Base-by-base conservation (phyloP, 1,284 basidiomycete genomes). In the Ceratobasidium sp. region DNA sequence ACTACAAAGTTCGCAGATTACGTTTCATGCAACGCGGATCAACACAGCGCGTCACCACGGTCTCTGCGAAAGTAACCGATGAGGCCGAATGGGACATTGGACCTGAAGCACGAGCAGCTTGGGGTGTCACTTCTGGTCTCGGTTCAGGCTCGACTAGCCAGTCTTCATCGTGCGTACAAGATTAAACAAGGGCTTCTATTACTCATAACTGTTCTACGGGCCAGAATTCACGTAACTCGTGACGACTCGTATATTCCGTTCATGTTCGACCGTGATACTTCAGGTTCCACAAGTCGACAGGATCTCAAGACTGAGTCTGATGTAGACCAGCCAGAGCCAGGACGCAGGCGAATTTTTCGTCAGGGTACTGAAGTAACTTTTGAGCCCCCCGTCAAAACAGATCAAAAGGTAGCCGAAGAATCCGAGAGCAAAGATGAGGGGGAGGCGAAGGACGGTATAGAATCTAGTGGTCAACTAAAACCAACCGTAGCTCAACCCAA, bases 71-170 rank as follows among this genome's bases (percentile, higher is more conserved):
- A 26, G 52, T 69, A 11, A 23, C 28, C 50, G 64, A 69, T 38
- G 64, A 69, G 64, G 64, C 64, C 46, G 64, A 69, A 30, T 69
- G 64, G 64, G 64, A 69, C 44, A 69, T 69, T 55, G 64, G 64
- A 3, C 52, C 64, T 4, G 38, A 23, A 26, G 64, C 64, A 55
- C 50, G 64, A 26, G 64, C 64, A n/a, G 64, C 64, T 8, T 69
- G 50, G 52, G 64, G 64, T 30, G 41, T 57, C 8, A 23, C 64
- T 35, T 44, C 50, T 18, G 26, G 18, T 28, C 23, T n/a, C 16
- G 28, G 23, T 32, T 13, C 50, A 28, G 18, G 43, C 50, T 5
- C 50, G 21, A 13, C 38, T 23, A 11, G n/a, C 23, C 38, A 52
- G 18, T 26, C 46, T 9, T 28, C 47, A 9, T 30, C 8, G 64